Base-by-base conservation (phyloP, 257 asterid species). In the Ligustrum vulgare region DNA sequence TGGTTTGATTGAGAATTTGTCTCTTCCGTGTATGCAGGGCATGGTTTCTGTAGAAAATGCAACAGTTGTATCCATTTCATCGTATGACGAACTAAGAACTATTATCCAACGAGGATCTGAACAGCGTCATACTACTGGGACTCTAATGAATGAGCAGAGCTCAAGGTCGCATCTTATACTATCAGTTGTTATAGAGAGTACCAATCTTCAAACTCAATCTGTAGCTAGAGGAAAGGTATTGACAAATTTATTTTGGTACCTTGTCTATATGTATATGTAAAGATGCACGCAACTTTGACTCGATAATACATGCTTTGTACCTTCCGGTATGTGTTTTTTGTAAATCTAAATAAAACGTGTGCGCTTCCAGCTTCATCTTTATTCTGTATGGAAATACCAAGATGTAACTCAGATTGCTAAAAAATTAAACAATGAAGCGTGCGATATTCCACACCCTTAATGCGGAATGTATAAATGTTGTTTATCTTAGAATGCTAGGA, bases 151-250 rank as follows among this genome's bases (percentile, higher is more conserved):
- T 74, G 97, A 91, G 80, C 90, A 91, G 82, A 96, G 99, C 78
- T 96, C 99, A 54, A 91, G 99, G 80, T 95, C 99, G 18, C 99
- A 93, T 86, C 81, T 95, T 83, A 91, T 95, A 74, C 92, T 95
- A 75, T 95, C 98, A 10, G 67, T 95, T 77, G 87, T 93, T 28
- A 93, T 95, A 23, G 98, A 95, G 82, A 93, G 91, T 75, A 90
- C 98, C 77, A 93, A 95, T 81, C 97, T 95, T 77, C 99, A 95
- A 84, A 91, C 97, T 60, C 99, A 95, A 75, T 79, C 98, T 54
- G 86, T 95, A 39, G 94, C 97, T 33, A 86, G 97, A 81, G 99
- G 99, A 83, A 95, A 95, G 98, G 99, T 95, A 89, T 32, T 75
- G 18, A 37, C 35, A 47, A 76, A 67, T 60, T 67, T 70, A 16